Base-by-base conservation (phyloP, 768 basidiomycete genomes). In the Megacollybia marginata region DNA sequence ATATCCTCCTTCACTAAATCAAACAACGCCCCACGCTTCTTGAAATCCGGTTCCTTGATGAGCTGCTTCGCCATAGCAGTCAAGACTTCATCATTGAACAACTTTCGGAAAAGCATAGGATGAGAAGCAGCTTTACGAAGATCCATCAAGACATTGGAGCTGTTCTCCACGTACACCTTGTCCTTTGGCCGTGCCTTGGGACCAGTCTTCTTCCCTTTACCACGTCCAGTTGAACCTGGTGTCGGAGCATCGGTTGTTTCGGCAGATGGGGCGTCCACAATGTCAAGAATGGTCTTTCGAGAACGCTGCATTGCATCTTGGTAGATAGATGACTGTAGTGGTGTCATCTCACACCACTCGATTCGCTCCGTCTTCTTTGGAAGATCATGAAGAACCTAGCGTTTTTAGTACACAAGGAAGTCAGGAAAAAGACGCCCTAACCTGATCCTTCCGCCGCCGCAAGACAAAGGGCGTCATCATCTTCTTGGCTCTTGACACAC, bases 401-500 rank as follows among this genome's bases (percentile, higher is more conserved):
- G 31, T 49, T 28, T 47, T 32, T 48, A 38, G 48, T 32, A 44
- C 11, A n/a, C 16, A 43, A 36, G 16, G 42, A 11, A 40, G 23
- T 44, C 33, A 28, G 15, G 19, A 15, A 49, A 6, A n/a, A 20
- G 31, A n/a, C 12, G 4, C 15, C 53, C 71, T 45, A 58, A 82
- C 89, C 70, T 96, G 93, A 59, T 94, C 92, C 68, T 99, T 99
- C 58, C 94, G 80, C 51, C 96, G 80, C n/a, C 96, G 86, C 16
- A 99, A 74, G 19, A 98, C 94, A 64, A 99, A 99, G 0, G 96
- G 96, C 7, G 92, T 96, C 88, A 99, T 92, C 93, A 99, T 97
- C 65, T 92, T 92, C 70, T 97, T 95, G 6, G 96, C 96, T 54
- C 94, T 73, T 16, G 90, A 92, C 19, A 97, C 89, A 46, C 96